A percentile compares a stretch with the other conserved stretches of the same genome.
These are phyloP conservation scores for Penicillium samsonianum DNA, from an alignment of 495 filamentous ascomycete genomes.

Conservation along the genomic window DNA sequence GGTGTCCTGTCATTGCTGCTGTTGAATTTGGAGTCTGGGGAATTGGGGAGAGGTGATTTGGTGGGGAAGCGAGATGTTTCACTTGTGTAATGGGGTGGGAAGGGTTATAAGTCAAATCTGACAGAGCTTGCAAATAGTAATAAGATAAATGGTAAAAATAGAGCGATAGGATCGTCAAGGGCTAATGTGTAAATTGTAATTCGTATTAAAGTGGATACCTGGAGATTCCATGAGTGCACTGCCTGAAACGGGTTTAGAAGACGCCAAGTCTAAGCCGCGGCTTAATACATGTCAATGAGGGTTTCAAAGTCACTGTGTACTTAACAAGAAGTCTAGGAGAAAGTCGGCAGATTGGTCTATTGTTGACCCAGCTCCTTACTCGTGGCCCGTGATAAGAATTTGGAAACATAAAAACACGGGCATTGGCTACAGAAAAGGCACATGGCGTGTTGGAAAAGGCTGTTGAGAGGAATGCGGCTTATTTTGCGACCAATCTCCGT, in stretches of 20 bases:
- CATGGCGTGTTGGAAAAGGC: neutral
- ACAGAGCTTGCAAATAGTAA: neutral
- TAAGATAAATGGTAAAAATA: neutral
- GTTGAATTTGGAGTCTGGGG: neutral
- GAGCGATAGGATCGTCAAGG: constrained; percentile 1
- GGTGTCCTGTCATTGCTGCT: neutral
- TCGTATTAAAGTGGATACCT: neutral
- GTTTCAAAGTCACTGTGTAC: neutral
- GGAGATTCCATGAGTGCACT: neutral
- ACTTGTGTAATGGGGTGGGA: neutral
- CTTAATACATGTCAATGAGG: neutral
- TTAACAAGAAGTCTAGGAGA: too few relatives aligned
- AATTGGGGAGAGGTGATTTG: neutral
- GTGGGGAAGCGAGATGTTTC: neutral
- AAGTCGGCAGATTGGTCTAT: neutral
- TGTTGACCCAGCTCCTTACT: too few relatives aligned
- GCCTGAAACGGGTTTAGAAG: neutral
- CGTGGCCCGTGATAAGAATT: too few relatives aligned
- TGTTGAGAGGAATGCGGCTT: neutral
- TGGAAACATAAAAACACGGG: too few relatives aligned
- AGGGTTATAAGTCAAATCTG: neutral
- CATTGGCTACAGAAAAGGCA: too few relatives aligned
- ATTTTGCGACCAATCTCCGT: neutral
- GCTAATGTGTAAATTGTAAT: neutral
- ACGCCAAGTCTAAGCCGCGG: neutral